Evolutionary conservation across 306 rosid genomes (phyloP).

Genomic region (Astragalus glycyphyllos): DNA sequence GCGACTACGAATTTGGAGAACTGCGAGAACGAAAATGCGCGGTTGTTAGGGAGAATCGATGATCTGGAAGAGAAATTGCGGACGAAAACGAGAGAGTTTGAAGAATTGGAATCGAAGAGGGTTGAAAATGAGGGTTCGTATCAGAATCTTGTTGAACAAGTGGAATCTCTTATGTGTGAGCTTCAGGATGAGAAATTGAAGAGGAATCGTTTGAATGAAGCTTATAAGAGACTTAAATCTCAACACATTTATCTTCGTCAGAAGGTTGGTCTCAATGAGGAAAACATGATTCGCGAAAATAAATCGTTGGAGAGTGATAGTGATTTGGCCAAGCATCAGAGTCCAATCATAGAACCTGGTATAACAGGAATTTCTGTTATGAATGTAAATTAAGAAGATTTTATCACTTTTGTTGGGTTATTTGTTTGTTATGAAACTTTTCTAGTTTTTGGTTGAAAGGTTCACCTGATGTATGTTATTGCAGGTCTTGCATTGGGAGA

Average conservation of each 20-base stretch:
- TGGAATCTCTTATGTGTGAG: constrained; percentile 50
- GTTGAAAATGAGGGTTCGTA: constrained; percentile 48
- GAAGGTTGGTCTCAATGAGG: constrained; percentile 65
- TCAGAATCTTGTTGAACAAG: constrained; percentile 44
- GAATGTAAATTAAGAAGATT: neutral
- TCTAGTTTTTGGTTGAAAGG: neutral
- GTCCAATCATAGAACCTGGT: constrained; percentile 58
- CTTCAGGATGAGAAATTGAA: constrained; percentile 60
- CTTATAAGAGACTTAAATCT: constrained; percentile 74
- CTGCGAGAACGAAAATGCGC: constrained; percentile 54
- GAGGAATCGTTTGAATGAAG: constrained; percentile 45
- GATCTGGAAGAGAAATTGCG: constrained; percentile 51
- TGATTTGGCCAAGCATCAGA: constrained; percentile 44
- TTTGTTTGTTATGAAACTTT: constrained; percentile 4
- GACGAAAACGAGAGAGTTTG: constrained; percentile 50
- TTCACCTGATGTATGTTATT: constrained; percentile 33
- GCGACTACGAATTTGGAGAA: constrained; percentile 43
- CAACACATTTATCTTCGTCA: constrained; percentile 63
- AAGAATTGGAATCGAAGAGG: constrained; percentile 49
- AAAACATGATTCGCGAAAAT: constrained; percentile 54
- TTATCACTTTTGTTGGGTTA: neutral
- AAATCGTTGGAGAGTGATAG: constrained; percentile 47
- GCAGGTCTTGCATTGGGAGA: constrained; percentile 38
- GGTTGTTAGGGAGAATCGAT: constrained; percentile 45
- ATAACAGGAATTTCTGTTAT: neutral